phyloP scores from a whole-genome alignment of 192 early-diverging fungal genomes.

The Kappamyces sp. region DNA sequence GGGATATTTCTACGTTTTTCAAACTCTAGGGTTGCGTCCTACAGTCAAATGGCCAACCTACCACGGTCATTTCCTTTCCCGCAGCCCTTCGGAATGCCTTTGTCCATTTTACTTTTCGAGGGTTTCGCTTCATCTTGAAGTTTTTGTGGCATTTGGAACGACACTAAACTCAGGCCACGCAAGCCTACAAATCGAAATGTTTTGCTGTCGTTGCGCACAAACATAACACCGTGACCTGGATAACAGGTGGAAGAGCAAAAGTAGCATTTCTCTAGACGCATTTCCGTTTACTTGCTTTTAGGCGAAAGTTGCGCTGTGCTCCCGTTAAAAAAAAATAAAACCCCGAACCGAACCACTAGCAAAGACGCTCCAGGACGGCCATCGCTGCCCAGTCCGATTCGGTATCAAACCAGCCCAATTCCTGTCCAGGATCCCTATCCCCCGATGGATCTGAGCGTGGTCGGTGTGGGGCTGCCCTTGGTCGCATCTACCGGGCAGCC shows the following conservation, averaged over 20 bases:
- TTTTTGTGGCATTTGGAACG: constrained; percentile 99
- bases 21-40: constrained; percentile 96
- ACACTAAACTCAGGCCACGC: constrained; percentile 39
- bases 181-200: constrained; percentile 35
- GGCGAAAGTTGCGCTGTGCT: too few relatives aligned
- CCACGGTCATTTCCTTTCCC: constrained; percentile 99
- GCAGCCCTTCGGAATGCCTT: constrained; percentile 98
- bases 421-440: too few relatives aligned
- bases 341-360: too few relatives aligned
- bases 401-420: too few relatives aligned
- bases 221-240: constrained; percentile 97
- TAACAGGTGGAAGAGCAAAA: constrained; percentile 97
- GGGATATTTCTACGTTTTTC: constrained; percentile 98
- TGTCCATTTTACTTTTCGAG: constrained; percentile 98
- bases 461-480: too few relatives aligned
- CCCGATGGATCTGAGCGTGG: too few relatives aligned
- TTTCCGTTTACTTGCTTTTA: constrained; percentile 19
- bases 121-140: constrained; percentile 99
- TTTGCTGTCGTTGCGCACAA: constrained; percentile 98
- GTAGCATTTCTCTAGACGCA: constrained; percentile 98
- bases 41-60: constrained; percentile 36
- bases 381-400: too few relatives aligned
- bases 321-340: too few relatives aligned
- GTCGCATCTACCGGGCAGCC: too few relatives aligned
- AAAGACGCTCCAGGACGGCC: too few relatives aligned